phyloP scores from a whole-genome alignment of 805 yeast species.

The Saccharomycopsis sp. region DNA sequence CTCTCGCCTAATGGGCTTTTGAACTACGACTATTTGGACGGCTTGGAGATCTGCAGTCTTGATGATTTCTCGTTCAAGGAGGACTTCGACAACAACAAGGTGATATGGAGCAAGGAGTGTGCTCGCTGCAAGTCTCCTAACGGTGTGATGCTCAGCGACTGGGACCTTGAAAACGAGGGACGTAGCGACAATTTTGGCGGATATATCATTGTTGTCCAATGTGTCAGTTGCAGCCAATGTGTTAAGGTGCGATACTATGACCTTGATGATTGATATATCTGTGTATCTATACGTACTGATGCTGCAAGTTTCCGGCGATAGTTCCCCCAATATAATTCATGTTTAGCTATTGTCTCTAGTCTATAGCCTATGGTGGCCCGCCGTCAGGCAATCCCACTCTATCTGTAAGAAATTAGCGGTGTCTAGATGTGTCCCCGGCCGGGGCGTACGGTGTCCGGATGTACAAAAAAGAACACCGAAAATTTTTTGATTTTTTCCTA shows the following conservation, averaged over 20 bases:
- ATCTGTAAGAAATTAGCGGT: too few species aligned
- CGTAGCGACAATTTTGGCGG: conserved; percentile 43
- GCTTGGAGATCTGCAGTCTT: conserved; percentile 60
- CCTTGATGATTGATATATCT: conserved; percentile 26
- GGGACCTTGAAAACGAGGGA: conserved; percentile 50
- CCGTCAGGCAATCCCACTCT: too few species aligned
- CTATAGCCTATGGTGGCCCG: too few species aligned
- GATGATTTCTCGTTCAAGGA: conserved; percentile 51
- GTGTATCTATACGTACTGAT: too few species aligned
- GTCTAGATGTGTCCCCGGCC: not conserved
- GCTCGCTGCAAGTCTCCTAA: conserved; percentile 53
- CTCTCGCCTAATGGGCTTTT: conserved; percentile 31
- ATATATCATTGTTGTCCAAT: conserved; percentile 69
- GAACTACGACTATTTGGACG: conserved; percentile 44
- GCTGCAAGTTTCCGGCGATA: too few species aligned
- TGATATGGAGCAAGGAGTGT: conserved; percentile 47
- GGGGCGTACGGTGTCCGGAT: not conserved
- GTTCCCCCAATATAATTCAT: too few species aligned
- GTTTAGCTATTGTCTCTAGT: not conserved
- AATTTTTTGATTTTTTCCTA: not conserved
- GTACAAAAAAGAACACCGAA: not conserved
- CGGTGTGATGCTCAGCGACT: conserved; percentile 57
- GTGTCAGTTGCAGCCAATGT: conserved; percentile 83
- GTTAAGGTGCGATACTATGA: conserved; percentile 65
- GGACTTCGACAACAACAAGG: conserved; percentile 27